Percentiles rank a stretch among this genome's conserved stretches.
Evolutionary conservation across 305 asterid genomes (phyloP).

Genomic region (Ilex paraguariensis): DNA sequence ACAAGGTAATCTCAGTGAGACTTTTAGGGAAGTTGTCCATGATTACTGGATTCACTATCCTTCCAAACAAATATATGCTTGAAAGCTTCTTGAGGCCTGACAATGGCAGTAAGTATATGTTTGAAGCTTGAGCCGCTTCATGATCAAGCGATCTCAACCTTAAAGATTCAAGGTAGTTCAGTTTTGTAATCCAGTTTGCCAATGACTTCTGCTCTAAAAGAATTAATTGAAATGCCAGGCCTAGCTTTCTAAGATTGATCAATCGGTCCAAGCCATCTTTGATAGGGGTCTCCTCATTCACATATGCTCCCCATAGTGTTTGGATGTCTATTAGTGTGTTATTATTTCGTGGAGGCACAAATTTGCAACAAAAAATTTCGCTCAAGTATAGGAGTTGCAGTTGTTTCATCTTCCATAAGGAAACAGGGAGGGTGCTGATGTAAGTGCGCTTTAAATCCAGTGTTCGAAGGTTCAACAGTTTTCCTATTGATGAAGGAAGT

Average conservation of each 20-base stretch:
- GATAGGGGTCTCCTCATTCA: slow-evolving; percentile 21
- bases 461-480: slow-evolving; percentile 17
- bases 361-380: slow-evolving; percentile 24
- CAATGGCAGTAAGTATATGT: slow-evolving; percentile 13
- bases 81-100: slow-evolving; percentile 11
- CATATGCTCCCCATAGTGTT: slow-evolving; percentile 28
- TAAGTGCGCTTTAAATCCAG: slow-evolving; percentile 32
- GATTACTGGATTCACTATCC: slow-evolving; percentile 3
- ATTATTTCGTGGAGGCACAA: slow-evolving; percentile 1
- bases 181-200: slow-evolving; percentile 16
- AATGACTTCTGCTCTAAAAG: slow-evolving; percentile 6
- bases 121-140: neutral
- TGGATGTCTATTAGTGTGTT: slow-evolving; percentile 12
- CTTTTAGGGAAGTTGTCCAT: slow-evolving; percentile 13
- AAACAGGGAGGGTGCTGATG: slow-evolving; percentile 23
- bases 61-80: slow-evolving; percentile 19
- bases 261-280: slow-evolving; percentile 13
- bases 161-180: slow-evolving; percentile 16
- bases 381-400: slow-evolving; percentile 27
- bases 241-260: slow-evolving; percentile 19
- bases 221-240: slow-evolving; percentile 16
- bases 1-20: slow-evolving; percentile 18
- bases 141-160: slow-evolving; percentile 20
- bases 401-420: slow-evolving; percentile 25
- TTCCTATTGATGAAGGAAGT: slow-evolving; percentile 15